Evolutionary conservation across 2,329 filamentous ascomycete genomes (phyloP).

Genomic region (Teratosphaeria epicoccoides): DNA sequence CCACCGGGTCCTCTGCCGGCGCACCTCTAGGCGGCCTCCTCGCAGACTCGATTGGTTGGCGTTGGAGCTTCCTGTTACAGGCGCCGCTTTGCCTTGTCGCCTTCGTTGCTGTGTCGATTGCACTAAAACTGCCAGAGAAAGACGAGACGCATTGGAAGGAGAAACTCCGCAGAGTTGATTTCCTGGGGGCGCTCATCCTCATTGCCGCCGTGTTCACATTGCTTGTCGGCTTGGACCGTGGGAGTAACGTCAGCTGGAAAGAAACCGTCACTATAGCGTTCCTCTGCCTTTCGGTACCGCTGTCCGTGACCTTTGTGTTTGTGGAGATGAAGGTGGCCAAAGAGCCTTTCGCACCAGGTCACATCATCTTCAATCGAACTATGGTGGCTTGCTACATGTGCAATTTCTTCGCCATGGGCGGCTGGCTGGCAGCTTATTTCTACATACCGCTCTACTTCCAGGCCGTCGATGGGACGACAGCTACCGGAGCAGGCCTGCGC

Average conservation of each 20-base stretch:
- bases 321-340: slow-evolving; percentile 58
- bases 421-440: slow-evolving; percentile 52
- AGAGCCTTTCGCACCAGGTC: slow-evolving; percentile 65
- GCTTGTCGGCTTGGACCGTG: slow-evolving; percentile 60
- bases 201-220: slow-evolving; percentile 55
- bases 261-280: slow-evolving; percentile 47
- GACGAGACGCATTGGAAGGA: slow-evolving; percentile 52
- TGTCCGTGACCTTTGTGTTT: slow-evolving; percentile 57
- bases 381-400: slow-evolving; percentile 58
- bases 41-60: slow-evolving; percentile 65
- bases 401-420: slow-evolving; percentile 62
- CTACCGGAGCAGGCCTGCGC: slow-evolving; percentile 53
- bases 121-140: slow-evolving; percentile 49
- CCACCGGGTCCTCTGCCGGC: slow-evolving; percentile 55
- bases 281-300: slow-evolving; percentile 43
- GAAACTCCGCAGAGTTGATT: slow-evolving; percentile 61
- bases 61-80: slow-evolving; percentile 65
- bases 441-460: slow-evolving; percentile 73
- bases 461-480: slow-evolving; percentile 53
- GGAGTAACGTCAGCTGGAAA: slow-evolving; percentile 61
- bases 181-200: slow-evolving; percentile 58
- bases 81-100: slow-evolving; percentile 58
- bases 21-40: slow-evolving; percentile 61
- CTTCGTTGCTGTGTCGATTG: slow-evolving; percentile 51
- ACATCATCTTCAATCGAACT: slow-evolving; percentile 57